phyloP scores from a whole-genome alignment of 352 stramenopile genomes.

The Pythium rishiriense region DNA sequence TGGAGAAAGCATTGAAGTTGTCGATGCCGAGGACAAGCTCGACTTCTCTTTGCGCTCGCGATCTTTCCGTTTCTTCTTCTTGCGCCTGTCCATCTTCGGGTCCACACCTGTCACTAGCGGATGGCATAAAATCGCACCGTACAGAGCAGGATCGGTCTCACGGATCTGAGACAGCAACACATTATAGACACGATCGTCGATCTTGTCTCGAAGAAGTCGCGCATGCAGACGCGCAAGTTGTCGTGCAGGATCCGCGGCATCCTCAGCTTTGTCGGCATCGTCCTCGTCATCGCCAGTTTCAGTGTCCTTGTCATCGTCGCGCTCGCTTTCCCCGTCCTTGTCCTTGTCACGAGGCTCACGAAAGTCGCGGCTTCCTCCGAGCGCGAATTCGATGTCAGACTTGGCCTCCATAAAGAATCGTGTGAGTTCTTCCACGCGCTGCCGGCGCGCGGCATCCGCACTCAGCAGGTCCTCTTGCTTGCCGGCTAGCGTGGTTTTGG shows the following conservation, averaged over 20 bases:
- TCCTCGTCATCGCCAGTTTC: constrained; percentile 63
- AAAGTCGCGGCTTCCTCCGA: constrained; percentile 68
- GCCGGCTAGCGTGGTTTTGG: constrained; percentile 19
- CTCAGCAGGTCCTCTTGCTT: constrained; percentile 74
- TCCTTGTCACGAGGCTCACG: constrained; percentile 72
- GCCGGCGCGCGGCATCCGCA: constrained; percentile 69
- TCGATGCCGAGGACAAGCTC: constrained; percentile 30
- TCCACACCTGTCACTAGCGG: constrained; percentile 79
- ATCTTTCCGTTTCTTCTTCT: constrained; percentile 87
- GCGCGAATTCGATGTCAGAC: constrained; percentile 87
- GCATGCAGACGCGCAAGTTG: constrained; percentile 49
- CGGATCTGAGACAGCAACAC: constrained; percentile 74
- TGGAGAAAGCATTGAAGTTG: constrained; percentile 62
- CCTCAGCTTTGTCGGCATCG: constrained; percentile 43
- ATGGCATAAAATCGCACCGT: constrained; percentile 83
- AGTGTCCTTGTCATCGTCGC: constrained; percentile 61
- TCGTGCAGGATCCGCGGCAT: constrained; percentile 44
- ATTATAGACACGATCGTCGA: constrained; percentile 81
- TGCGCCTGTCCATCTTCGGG: constrained; percentile 77
- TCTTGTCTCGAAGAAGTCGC: constrained; percentile 59
- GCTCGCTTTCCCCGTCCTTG: constrained; percentile 61
- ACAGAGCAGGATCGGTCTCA: constrained; percentile 78
- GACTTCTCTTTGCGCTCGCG: constrained; percentile 72
- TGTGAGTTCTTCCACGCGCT: constrained; percentile 86
- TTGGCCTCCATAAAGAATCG: constrained; percentile 91